A percentile compares a stretch with the other conserved stretches of the same genome.
phyloP scores from a whole-genome alignment of 257 asterid species.

The Voacanga thouarsii region DNA sequence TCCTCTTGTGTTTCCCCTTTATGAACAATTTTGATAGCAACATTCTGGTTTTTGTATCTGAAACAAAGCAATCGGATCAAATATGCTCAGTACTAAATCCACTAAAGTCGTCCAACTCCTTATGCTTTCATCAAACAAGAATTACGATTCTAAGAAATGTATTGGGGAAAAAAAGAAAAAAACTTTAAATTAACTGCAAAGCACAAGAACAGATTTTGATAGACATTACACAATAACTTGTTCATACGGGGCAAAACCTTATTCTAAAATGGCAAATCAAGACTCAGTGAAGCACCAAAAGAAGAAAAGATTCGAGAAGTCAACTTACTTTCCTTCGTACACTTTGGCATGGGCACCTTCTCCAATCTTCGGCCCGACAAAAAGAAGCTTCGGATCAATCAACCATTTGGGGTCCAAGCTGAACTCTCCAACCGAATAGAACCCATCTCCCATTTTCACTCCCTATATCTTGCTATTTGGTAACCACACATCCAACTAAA shows the following conservation, averaged over 20 bases:
- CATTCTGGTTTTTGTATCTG: slow-evolving; percentile 84
- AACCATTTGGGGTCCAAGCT: slow-evolving; percentile 74
- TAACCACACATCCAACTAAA: slow-evolving; percentile 17
- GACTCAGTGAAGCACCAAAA: slow-evolving; percentile 17
- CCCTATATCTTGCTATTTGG: slow-evolving; percentile 13
- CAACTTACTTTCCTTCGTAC: slow-evolving; percentile 90
- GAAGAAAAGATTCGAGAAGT: slow-evolving; percentile 21
- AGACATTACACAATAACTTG: background rate
- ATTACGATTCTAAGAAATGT: background rate
- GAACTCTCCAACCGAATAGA: slow-evolving; percentile 56
- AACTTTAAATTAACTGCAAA: background rate
- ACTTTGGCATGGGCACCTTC: slow-evolving; percentile 99
- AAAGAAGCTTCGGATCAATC: slow-evolving; percentile 84
- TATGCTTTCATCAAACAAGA: background rate
- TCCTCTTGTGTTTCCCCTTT: slow-evolving; percentile 78
- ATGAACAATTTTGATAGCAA: slow-evolving; percentile 73
- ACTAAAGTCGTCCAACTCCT: background rate
- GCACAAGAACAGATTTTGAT: background rate
- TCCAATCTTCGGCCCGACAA: slow-evolving; percentile 95
- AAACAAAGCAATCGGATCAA: slow-evolving; percentile 11
- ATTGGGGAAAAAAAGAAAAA: background rate
- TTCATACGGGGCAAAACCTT: background rate
- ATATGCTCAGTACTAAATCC: background rate
- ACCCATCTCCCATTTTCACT: slow-evolving; percentile 68
- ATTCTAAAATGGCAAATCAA: slow-evolving; percentile 7